Conservation (phyloP, 106 monocot species). For the Phalaenopsis aphrodite region DNA sequence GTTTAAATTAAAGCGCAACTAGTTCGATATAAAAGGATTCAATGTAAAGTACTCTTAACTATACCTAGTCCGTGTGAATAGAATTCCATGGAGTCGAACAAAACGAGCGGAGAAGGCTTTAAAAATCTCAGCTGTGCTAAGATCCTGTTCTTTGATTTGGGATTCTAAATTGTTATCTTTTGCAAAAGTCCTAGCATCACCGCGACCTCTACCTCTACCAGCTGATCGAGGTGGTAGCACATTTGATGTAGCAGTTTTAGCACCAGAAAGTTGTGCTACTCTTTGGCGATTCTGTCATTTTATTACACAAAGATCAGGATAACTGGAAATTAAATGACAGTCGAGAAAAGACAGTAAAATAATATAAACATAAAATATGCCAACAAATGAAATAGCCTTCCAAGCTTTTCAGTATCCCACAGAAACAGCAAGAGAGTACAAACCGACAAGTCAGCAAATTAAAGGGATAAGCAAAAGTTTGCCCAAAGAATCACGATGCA, state of each 20-base stretch:
- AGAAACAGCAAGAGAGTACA: neutral
- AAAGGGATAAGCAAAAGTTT: neutral
- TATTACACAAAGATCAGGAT: neutral
- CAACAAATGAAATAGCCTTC: too few relatives aligned
- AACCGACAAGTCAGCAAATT: neutral
- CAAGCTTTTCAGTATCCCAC: neutral
- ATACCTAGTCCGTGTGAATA: slow-evolving; percentile 93
- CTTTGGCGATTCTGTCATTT: slow-evolving; percentile 70
- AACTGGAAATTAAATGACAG: neutral
- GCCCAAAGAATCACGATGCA: neutral
- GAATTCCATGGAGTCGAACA: slow-evolving; percentile 88
- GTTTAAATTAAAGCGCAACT: neutral
- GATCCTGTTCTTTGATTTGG: slow-evolving; percentile 29
- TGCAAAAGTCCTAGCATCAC: slow-evolving; percentile 30
- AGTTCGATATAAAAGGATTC: neutral
- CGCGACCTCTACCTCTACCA: slow-evolving; percentile 61
- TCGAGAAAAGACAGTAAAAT: neutral
- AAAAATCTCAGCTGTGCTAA: slow-evolving; percentile 37
- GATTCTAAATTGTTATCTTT: slow-evolving; percentile 41
- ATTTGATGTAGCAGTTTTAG: slow-evolving; percentile 34
- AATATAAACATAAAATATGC: too few relatives aligned
- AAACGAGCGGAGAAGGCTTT: slow-evolving; percentile 71
- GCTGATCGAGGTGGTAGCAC: slow-evolving; percentile 17
- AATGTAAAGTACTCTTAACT: neutral
- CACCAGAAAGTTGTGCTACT: slow-evolving; percentile 51